Evolutionary conservation across 148 eudicot genomes (phyloP).

Genomic region (Rhododendron williamsianum): DNA sequence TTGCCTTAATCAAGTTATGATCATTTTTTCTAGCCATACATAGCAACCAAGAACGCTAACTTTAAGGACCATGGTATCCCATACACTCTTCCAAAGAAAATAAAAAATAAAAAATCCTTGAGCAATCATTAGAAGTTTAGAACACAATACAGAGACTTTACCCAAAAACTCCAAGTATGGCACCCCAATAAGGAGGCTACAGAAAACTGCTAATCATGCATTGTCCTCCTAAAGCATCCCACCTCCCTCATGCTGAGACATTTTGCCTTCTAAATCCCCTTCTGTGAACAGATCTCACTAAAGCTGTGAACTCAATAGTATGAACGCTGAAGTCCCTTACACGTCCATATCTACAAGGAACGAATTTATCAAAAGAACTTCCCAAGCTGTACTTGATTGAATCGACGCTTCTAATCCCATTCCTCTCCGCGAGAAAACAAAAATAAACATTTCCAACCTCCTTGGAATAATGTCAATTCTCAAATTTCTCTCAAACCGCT

Average conservation of each 20-base stretch:
- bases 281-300: background rate
- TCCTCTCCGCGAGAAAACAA: background rate
- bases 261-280: background rate
- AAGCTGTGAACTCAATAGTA: background rate
- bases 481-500: slow-evolving; percentile 2
- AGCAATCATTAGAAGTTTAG: background rate
- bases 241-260: background rate
- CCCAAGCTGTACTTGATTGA: background rate
- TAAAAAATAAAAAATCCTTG: background rate
- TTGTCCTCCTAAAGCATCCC: background rate
- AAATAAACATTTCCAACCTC: background rate
- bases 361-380: background rate
- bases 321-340: background rate
- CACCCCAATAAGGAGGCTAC: background rate
- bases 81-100: background rate
- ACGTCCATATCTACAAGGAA: background rate
- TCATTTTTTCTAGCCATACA: background rate
- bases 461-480: background rate
- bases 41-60: background rate
- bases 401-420: background rate
- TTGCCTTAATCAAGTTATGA: background rate
- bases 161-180: background rate
- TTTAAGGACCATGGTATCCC: background rate
- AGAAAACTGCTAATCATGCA: background rate
- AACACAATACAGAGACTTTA: background rate